Evolutionary conservation across 2,329 filamentous ascomycete genomes (phyloP).

Genomic region (Fusarium marasasianum): DNA sequence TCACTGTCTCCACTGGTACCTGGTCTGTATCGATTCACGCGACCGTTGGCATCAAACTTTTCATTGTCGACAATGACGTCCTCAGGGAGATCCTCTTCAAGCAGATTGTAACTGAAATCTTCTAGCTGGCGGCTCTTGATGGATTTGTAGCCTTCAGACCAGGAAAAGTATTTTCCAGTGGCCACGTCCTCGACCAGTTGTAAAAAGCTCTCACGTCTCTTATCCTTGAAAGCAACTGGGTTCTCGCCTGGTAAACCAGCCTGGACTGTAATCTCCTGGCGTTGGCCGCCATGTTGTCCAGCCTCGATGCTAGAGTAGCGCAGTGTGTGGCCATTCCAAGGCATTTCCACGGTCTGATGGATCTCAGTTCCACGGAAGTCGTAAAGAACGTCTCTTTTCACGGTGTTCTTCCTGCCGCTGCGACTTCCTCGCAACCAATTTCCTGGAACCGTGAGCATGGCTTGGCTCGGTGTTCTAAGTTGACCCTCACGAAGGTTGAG

Average conservation of each 20-base stretch:
- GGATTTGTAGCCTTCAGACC: conserved; percentile 46
- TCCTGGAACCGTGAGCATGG: conserved; percentile 22
- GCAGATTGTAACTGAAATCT: conserved; percentile 41
- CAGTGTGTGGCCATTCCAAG: conserved; percentile 56
- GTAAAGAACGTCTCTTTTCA: conserved; percentile 41
- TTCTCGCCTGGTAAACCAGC: neutral
- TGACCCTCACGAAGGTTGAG: conserved; percentile 57
- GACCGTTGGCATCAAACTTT: conserved; percentile 21
- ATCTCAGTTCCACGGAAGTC: conserved; percentile 63
- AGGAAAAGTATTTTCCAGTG: conserved; percentile 47
- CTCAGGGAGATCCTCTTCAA: conserved; percentile 38
- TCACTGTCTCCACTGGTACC: neutral
- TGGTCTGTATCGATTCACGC: conserved; percentile 8
- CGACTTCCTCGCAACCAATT: neutral
- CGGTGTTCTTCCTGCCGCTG: neutral
- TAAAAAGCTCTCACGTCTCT: conserved; percentile 37
- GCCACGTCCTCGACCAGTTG: conserved; percentile 45
- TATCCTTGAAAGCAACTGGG: neutral
- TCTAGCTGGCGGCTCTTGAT: conserved; percentile 42
- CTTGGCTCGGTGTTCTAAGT: conserved; percentile 51
- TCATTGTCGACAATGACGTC: conserved; percentile 35
- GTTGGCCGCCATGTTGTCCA: conserved; percentile 60
- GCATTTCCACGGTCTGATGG: conserved; percentile 55
- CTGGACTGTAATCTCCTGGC: conserved; percentile 59
- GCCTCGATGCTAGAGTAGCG: conserved; percentile 63